phyloP scores from a whole-genome alignment of 257 asterid genomes.

The Primulina tabacum region DNA sequence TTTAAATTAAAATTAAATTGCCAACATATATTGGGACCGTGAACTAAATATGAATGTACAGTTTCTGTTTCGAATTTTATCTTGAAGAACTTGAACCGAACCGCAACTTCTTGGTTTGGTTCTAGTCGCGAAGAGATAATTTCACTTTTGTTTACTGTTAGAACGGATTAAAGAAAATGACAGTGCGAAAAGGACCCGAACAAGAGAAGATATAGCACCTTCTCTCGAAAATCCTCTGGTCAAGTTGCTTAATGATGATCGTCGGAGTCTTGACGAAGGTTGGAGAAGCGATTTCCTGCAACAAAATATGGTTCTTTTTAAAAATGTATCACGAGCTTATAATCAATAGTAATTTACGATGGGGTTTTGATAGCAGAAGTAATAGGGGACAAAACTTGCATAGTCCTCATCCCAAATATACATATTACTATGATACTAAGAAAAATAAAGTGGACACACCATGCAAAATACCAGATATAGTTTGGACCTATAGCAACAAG shows the following conservation, averaged over 20 bases:
- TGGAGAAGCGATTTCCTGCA: conserved; percentile 44
- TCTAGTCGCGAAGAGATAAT: too few species aligned
- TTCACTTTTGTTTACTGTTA: too few species aligned
- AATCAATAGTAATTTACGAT: neutral
- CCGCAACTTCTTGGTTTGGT: too few species aligned
- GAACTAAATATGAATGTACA: too few species aligned
- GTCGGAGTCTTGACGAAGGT: conserved; percentile 45
- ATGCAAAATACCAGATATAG: too few species aligned
- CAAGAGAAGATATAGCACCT: conserved; percentile 27
- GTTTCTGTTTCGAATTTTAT: too few species aligned
- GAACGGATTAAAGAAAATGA: neutral
- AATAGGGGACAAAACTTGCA: neutral
- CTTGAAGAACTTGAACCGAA: too few species aligned
- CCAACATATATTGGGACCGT: too few species aligned
- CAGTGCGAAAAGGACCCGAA: neutral
- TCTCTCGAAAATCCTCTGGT: conserved; percentile 61
- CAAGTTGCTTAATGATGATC: conserved; percentile 65
- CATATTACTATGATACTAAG: neutral
- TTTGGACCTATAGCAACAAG: neutral
- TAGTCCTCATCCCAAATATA: neutral
- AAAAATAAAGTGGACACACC: neutral
- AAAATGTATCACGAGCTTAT: neutral
- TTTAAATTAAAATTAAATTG: too few species aligned
- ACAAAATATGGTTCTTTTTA: neutral
- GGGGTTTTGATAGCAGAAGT: neutral